A percentile compares a stretch with the other conserved stretches of the same genome.
phyloP scores from a whole-genome alignment of 192 early-diverging fungal genomes.

The Kickxella alabastrina region DNA sequence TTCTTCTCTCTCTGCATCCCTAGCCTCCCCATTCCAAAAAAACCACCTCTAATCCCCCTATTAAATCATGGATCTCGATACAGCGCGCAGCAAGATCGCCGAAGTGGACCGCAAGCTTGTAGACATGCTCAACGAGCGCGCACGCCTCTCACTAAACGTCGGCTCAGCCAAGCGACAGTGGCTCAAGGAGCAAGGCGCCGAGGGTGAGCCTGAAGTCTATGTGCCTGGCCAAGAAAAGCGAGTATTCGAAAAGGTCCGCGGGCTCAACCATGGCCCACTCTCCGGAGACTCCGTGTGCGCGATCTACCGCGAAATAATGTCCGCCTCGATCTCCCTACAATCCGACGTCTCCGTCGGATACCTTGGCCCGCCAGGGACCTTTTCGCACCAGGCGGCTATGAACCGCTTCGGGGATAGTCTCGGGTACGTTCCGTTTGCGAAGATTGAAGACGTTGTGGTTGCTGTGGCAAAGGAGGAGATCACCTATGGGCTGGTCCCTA shows the following conservation, averaged over 20 bases:
- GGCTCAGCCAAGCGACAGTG: constrained; percentile 63
- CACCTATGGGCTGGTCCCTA: constrained; percentile 90
- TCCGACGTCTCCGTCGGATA: constrained; percentile 79
- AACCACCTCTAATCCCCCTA: too few species aligned
- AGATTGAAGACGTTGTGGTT: constrained; percentile 76
- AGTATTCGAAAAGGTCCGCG: constrained; percentile 68
- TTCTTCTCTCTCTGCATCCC: too few species aligned
- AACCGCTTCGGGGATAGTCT: constrained; percentile 79
- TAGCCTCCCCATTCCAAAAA: too few species aligned
- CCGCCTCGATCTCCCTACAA: constrained; percentile 80
- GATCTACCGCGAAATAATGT: constrained; percentile 84
- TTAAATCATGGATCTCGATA: constrained; percentile 52
- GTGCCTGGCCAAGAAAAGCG: constrained; percentile 73
- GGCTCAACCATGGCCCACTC: constrained; percentile 76
- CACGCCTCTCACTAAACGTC: constrained; percentile 73
- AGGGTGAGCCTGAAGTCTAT: constrained; percentile 61
- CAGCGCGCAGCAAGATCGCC: constrained; percentile 66
- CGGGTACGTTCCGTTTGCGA: constrained; percentile 60
- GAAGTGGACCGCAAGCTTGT: constrained; percentile 71
- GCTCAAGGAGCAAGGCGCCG: constrained; percentile 40
- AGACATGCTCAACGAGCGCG: constrained; percentile 76
- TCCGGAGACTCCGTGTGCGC: constrained; percentile 61
- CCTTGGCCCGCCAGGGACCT: constrained; percentile 86
- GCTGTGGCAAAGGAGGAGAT: constrained; percentile 68
- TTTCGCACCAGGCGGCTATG: constrained; percentile 82